These are phyloP conservation scores for Cucurbitaria berberidis DNA, from an alignment of 2,329 filamentous ascomycete genomes.

Conservation along the genomic window DNA sequence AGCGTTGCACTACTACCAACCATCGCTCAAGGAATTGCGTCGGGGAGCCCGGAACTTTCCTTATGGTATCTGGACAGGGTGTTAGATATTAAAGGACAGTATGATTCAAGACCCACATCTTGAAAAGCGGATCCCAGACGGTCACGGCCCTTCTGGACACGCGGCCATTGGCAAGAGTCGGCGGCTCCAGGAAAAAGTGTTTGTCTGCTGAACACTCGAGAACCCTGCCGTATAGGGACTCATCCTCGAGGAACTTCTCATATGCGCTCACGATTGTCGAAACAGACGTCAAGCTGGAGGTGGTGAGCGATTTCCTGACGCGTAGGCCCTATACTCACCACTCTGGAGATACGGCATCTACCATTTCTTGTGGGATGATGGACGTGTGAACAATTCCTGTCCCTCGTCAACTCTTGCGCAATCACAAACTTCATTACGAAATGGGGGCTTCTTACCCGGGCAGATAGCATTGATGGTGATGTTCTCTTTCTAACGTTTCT, in stretches of 20 bases:
- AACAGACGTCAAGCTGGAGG: constrained; percentile 41
- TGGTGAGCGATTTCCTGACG: constrained; percentile 4
- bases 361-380: constrained; percentile 37
- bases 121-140: constrained; percentile 59
- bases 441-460: constrained; percentile 33
- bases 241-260: constrained; percentile 55
- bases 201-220: constrained; percentile 56
- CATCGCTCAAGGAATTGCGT: constrained; percentile 37
- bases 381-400: constrained; percentile 54
- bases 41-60: constrained; percentile 51
- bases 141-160: constrained; percentile 53
- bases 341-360: constrained; percentile 34
- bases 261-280: constrained; percentile 56
- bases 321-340: constrained; percentile 14
- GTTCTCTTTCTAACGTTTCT: constrained; percentile 51
- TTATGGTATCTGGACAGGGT: constrained; percentile 44
- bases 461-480: constrained; percentile 58
- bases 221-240: constrained; percentile 51
- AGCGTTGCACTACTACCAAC: background rate
- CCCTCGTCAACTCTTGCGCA: background rate
- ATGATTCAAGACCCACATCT: constrained; percentile 30
- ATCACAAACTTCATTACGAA: background rate
- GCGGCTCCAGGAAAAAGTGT: constrained; percentile 46
- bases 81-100: constrained; percentile 1
- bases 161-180: constrained; percentile 50